Percentiles rank a stretch among this genome's conserved stretches.
Conservation (phyloP, 2,329 filamentous ascomycete genomes). For the Didymella segeticola region DNA sequence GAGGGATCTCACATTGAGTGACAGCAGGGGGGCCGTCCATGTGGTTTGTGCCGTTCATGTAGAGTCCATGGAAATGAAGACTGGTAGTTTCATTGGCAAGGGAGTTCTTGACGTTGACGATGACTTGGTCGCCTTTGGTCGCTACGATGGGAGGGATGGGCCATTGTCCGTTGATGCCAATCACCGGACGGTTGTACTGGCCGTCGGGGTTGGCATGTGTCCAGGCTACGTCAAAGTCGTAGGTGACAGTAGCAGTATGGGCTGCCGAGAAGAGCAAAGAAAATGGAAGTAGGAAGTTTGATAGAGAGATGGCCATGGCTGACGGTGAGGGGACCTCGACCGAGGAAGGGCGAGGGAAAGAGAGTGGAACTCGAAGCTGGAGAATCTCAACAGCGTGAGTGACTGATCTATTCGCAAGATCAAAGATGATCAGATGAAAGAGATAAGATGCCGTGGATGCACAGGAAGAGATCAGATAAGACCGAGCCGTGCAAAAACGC, state of each 20-base stretch:
- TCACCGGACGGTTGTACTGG: conserved; percentile 56
- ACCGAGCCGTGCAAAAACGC: conserved; percentile 9
- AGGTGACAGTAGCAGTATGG: conserved; percentile 49
- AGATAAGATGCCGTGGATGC: conserved; percentile 32
- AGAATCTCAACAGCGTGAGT: not conserved
- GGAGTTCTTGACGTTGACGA: conserved; percentile 73
- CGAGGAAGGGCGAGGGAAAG: not conserved
- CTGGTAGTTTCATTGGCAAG: conserved; percentile 69
- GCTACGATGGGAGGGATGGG: conserved; percentile 75
- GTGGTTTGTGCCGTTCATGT: conserved; percentile 74
- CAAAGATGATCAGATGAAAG: conserved; percentile 32
- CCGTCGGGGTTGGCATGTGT: conserved; percentile 63
- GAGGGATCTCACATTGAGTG: conserved; percentile 64
- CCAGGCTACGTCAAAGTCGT: conserved; percentile 63
- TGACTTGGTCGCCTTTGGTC: conserved; percentile 74
- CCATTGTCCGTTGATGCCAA: conserved; percentile 77
- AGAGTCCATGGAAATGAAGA: conserved; percentile 80
- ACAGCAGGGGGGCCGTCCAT: conserved; percentile 77
- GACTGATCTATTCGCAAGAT: conserved; percentile 1
- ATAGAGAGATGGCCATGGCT: conserved; percentile 55
- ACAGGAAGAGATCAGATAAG: conserved; percentile 33
- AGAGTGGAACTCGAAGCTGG: not conserved
- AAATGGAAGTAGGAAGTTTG: conserved; percentile 50
- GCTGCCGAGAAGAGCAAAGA: conserved; percentile 31
- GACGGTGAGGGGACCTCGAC: not conserved